Percentiles rank a stretch among this genome's conserved stretches.
These are phyloP conservation scores for Phytophthora fragariae DNA, from an alignment of 352 stramenopile species.

Conservation along the genomic window DNA sequence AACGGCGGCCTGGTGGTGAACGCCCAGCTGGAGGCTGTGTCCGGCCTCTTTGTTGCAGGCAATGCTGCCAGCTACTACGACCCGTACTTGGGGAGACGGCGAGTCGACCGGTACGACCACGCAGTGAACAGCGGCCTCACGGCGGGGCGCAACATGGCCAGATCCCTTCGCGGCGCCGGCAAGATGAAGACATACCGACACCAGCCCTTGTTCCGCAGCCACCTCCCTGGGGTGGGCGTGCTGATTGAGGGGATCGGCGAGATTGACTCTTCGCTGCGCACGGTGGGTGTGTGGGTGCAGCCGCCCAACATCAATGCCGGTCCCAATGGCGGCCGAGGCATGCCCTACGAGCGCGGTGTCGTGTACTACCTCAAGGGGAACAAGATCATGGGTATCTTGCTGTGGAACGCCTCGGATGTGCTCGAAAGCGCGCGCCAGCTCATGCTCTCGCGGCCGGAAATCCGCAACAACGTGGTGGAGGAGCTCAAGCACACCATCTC, in stretches of 20 bases:
- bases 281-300: slow-evolving; percentile 88
- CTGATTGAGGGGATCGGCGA: slow-evolving; percentile 88
- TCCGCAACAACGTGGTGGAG: slow-evolving; percentile 73
- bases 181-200: slow-evolving; percentile 90
- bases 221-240: slow-evolving; percentile 77
- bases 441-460: neutral
- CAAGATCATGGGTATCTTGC: slow-evolving; percentile 91
- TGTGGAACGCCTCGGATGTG: slow-evolving; percentile 89
- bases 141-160: slow-evolving; percentile 90
- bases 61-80: slow-evolving; percentile 93
- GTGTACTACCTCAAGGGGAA: slow-evolving; percentile 93
- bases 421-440: neutral
- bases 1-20: slow-evolving; percentile 94
- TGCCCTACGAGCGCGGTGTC: slow-evolving; percentile 79
- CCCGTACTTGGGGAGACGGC: slow-evolving; percentile 81
- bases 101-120: slow-evolving; percentile 93
- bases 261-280: slow-evolving; percentile 80
- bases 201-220: slow-evolving; percentile 89
- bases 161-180: slow-evolving; percentile 42
- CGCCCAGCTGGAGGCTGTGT: slow-evolving; percentile 88
- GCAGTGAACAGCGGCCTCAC: slow-evolving; percentile 92
- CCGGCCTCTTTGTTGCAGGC: slow-evolving; percentile 91
- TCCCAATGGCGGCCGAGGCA: slow-evolving; percentile 12
- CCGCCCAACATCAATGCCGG: slow-evolving; percentile 29
- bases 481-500: slow-evolving; percentile 87